Conservation (phyloP, 257 asterid species). For the Euphrasia confusa region DNA sequence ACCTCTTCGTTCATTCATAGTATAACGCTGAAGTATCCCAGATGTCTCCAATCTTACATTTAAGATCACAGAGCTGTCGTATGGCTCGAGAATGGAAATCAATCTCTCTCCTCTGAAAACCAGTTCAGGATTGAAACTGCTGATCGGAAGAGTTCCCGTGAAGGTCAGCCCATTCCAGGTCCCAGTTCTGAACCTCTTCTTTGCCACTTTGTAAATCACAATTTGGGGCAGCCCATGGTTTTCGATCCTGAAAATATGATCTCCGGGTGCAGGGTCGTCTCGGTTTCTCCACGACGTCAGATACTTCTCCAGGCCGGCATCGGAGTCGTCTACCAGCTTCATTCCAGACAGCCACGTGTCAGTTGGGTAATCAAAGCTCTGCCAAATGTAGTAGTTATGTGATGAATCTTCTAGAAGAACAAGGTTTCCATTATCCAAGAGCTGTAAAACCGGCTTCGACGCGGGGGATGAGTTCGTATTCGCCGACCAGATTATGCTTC, state of each 20-base stretch:
- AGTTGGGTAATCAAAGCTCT: constrained; percentile 36
- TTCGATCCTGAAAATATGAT: constrained; percentile 22
- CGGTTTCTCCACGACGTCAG: constrained; percentile 34
- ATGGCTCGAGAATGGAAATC: constrained; percentile 14
- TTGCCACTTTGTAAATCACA: constrained; percentile 14
- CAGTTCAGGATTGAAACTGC: not conserved
- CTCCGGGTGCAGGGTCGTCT: constrained; percentile 39
- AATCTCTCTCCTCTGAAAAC: constrained; percentile 11
- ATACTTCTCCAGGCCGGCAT: not conserved
- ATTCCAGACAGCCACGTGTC: constrained; percentile 35
- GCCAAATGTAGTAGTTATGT: constrained; percentile 25
- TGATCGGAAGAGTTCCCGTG: constrained; percentile 16
- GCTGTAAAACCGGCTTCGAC: constrained; percentile 22
- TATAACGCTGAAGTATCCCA: constrained; percentile 3
- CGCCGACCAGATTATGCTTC: constrained; percentile 24
- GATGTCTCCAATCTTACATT: constrained; percentile 19
- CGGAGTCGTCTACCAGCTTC: constrained; percentile 16
- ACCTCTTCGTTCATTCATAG: constrained; percentile 18
- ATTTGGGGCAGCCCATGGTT: constrained; percentile 26
- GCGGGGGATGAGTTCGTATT: constrained; percentile 16
- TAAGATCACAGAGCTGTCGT: not conserved
- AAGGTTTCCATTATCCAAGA: constrained; percentile 31
- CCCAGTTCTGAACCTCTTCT: constrained; percentile 23
- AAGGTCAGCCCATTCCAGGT: constrained; percentile 36
- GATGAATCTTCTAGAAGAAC: constrained; percentile 17